phyloP scores from a whole-genome alignment of 225 moss, liverwort and hornwort species.

The Sphagnum tenellum region DNA sequence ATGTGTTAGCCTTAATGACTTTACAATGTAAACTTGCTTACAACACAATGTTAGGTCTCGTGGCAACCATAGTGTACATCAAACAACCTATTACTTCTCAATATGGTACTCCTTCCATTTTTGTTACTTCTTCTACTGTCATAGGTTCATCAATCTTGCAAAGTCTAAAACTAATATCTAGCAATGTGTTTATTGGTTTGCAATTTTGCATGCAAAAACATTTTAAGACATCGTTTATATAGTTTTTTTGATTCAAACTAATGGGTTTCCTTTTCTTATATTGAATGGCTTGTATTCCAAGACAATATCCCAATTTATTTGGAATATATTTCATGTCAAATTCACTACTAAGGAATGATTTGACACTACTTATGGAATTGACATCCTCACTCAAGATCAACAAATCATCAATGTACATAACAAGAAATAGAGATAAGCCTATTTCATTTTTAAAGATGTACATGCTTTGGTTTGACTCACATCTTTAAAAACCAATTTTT shows the following conservation, averaged over 20 bases:
- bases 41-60: constrained; percentile 2
- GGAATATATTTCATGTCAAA: neutral
- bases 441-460: neutral
- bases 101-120: neutral
- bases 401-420: too few relatives aligned
- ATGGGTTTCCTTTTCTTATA: neutral
- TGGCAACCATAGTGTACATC: neutral
- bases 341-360: too few relatives aligned
- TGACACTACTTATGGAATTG: too few relatives aligned
- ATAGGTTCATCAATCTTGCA: neutral
- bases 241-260: constrained; percentile 6
- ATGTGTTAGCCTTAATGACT: neutral
- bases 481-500: neutral
- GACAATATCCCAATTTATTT: neutral
- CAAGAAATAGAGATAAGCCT: too few relatives aligned
- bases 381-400: too few relatives aligned
- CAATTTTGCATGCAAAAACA: neutral
- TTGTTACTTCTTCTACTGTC: neutral
- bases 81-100: neutral
- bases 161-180: neutral
- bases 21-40: neutral
- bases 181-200: neutral
- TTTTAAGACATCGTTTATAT: neutral
- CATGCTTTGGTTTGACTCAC: constrained; percentile 1
- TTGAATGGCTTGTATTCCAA: neutral